These are phyloP conservation scores for Metschnikowia gelsemii DNA, from an alignment of 805 yeast genomes.

Conservation along the genomic window DNA sequence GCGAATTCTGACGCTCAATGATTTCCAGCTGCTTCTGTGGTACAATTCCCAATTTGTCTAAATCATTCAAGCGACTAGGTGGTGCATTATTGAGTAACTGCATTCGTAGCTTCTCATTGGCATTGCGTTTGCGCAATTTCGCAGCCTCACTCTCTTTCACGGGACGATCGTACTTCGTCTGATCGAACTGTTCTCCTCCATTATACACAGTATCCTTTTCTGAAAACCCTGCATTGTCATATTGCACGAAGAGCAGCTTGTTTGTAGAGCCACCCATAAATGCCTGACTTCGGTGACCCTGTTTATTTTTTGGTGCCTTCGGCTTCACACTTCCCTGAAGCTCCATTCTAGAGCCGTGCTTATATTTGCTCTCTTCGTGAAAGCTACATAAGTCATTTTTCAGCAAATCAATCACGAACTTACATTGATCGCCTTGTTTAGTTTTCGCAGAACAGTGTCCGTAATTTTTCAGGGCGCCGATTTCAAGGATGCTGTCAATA, in stretches of 20 bases:
- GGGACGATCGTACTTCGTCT: constrained; percentile 22
- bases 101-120: constrained; percentile 19
- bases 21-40: constrained; percentile 21
- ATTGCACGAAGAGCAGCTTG: constrained; percentile 24
- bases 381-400: constrained; percentile 62
- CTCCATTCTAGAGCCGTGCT: constrained; percentile 65
- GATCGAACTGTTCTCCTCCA: constrained; percentile 22
- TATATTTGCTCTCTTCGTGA: constrained; percentile 62
- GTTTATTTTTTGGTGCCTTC: constrained; percentile 54
- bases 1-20: constrained; percentile 14
- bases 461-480: constrained; percentile 68
- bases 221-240: constrained; percentile 16
- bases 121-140: constrained; percentile 21
- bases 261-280: constrained; percentile 23
- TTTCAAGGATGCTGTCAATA: constrained; percentile 57
- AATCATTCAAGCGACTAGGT: constrained; percentile 14
- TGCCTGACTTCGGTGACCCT: constrained; percentile 20
- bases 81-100: constrained; percentile 15
- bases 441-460: constrained; percentile 62
- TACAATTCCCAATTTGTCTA: constrained; percentile 21
- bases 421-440: constrained; percentile 52
- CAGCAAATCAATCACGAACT: constrained; percentile 55
- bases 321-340: constrained; percentile 59
- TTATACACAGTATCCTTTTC: constrained; percentile 17
- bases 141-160: constrained; percentile 16